These are phyloP conservation scores for Alternaria rosae DNA, from an alignment of 2,329 filamentous ascomycete species.

Conservation along the genomic window DNA sequence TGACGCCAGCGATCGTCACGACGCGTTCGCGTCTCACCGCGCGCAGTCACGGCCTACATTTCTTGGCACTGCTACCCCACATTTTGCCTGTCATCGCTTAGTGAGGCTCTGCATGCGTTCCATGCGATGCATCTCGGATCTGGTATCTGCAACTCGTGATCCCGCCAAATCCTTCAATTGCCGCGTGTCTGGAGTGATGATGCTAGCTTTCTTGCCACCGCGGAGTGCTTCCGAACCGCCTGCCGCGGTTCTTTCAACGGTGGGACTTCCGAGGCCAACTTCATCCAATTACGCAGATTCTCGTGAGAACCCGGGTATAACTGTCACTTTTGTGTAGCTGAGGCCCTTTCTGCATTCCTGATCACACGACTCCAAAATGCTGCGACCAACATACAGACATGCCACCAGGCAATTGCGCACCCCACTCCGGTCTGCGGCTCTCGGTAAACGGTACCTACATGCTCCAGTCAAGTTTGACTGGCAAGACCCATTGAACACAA, in stretches of 20 bases:
- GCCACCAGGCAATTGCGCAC: conserved; percentile 51
- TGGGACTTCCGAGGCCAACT: conserved; percentile 34
- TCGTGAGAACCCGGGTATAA: conserved; percentile 3
- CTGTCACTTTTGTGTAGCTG: background rate
- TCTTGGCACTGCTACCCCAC: conserved; percentile 30
- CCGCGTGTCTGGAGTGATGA: conserved; percentile 7
- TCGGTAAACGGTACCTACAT: conserved; percentile 52
- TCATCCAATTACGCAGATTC: conserved; percentile 17
- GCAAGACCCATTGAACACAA: conserved; percentile 83
- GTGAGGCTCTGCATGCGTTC: conserved; percentile 8
- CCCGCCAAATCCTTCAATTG: background rate
- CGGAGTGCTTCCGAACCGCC: conserved; percentile 33
- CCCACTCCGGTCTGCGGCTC: conserved; percentile 34
- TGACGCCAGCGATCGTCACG: conserved; percentile 28
- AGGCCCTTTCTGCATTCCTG: background rate
- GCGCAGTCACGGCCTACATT: conserved; percentile 40
- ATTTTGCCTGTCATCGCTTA: conserved; percentile 6
- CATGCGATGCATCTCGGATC: background rate
- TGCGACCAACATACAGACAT: conserved; percentile 52
- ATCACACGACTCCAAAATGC: conserved; percentile 46
- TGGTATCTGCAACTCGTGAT: background rate
- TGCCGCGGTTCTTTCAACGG: conserved; percentile 25
- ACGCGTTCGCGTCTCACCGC: conserved; percentile 31
- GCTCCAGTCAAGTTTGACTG: conserved; percentile 74
- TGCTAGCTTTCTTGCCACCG: conserved; percentile 24